A percentile compares a stretch with the other conserved stretches of the same genome.
Conservation (phyloP, 202 grass and related monocot genomes). For the Musa balbisiana region DNA sequence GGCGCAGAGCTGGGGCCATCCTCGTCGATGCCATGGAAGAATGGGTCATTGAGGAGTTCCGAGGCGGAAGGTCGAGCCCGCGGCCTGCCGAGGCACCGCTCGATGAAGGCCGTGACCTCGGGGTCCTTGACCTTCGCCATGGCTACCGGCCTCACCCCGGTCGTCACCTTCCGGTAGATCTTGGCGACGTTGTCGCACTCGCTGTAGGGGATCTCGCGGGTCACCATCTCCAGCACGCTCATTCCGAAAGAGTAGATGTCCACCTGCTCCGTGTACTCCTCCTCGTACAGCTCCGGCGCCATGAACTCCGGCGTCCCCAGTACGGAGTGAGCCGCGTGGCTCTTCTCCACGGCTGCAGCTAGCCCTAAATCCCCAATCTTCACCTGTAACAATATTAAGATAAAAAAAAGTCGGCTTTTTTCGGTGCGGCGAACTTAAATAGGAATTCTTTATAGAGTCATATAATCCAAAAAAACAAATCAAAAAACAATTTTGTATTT, state of each 20-base stretch:
- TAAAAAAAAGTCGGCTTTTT: no score
- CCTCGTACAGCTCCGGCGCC: conserved; percentile 93
- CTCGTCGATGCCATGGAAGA: conserved; percentile 46
- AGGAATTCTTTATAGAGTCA: not conserved
- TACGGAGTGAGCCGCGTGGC: conserved; percentile 62
- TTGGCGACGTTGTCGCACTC: conserved; percentile 70
- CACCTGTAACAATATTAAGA: conserved; percentile 29
- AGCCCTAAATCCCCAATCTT: conserved; percentile 95
- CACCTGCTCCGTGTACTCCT: conserved; percentile 86
- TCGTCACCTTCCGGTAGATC: conserved; percentile 63
- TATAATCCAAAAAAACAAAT: not conserved
- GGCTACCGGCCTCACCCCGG: conserved; percentile 38
- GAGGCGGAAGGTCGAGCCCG: conserved; percentile 45
- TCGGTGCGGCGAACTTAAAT: no score
- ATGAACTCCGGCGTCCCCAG: conserved; percentile 97
- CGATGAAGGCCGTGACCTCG: conserved; percentile 66
- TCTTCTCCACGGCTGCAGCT: conserved; percentile 69
- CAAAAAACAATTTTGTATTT: not conserved
- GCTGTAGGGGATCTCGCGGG: conserved; percentile 75
- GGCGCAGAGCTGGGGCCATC: conserved; percentile 8
- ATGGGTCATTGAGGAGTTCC: conserved; percentile 70
- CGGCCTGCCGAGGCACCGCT: conserved; percentile 56
- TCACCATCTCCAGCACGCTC: conserved; percentile 94
- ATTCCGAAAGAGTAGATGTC: conserved; percentile 95
- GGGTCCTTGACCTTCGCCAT: conserved; percentile 51